Evolutionary conservation across 208 protist species (phyloP), one percentile per base, ranked within the genome.

Genomic region (Endotrypanum monterogeii): DNA sequence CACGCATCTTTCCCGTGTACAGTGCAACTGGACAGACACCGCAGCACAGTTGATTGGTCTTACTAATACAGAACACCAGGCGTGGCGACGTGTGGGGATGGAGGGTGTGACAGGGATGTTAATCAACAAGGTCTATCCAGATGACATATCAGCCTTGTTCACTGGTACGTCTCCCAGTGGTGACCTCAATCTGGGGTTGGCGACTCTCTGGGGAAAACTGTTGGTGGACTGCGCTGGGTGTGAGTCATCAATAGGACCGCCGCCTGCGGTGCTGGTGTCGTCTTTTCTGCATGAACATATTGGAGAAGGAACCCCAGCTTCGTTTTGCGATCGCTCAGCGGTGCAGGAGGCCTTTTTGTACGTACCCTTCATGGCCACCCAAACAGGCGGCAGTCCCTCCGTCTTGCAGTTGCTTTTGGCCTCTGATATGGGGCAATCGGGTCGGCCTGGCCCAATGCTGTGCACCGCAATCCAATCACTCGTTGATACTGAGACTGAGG

Each of bases 121-220:
- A 1, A 52, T 46, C 5, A 60, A 75, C 62, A 20, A 60, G 9
- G 62, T 78, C 12, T 56, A 46, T 50, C 46, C 66, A 39, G 28
- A 28, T 18, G 66, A 28, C 28, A 56, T 50, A 54, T 8, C 20
- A 35, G 48, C 66, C 2, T n/a, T 70, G 50, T 20, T 56, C 25
- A 41, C 20, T 55, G 30, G 50, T 12, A 20, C 25, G 11, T 18
- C 35, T 28, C 16, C 65, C 54, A 30, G 66, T 12, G 18, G 46
- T 16, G 48, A 56, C 16, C 67, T 81, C 25, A 57, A 71, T 57
- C 14, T 76, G 57, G 67, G 48, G 1, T 54, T 81, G 1, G 74
- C 80, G 11, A 52, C 62, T n/a, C 71, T 84, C 14, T 84, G 80
- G 80, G 80, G 80, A 3, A 56, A 58, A 2, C 58, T 84, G 18